Evolutionary conservation across 2,329 filamentous ascomycete genomes (phyloP), one percentile per base, ranked within the genome.

Genomic region (Harringtonia aguacate): DNA sequence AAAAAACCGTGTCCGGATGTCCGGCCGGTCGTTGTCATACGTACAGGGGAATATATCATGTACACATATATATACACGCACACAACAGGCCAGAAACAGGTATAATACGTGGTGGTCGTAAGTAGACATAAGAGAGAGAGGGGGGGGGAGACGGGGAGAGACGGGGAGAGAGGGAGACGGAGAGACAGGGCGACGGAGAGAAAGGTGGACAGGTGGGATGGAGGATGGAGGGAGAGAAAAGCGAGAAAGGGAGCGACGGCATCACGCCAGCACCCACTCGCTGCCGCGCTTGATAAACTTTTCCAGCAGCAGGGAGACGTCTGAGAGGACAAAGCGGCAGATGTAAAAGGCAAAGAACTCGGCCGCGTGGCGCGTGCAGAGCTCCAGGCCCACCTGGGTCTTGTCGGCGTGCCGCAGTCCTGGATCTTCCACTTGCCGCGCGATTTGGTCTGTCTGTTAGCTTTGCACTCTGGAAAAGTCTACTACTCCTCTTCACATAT

Each of bases 331-430:
- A 60, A 98, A 98, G 17, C 92, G 83, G 63, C 90, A 95, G 24
- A 98, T 75, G 61, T 92, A 97, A 63, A 98, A 95, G 15, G 84
- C 89, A 61, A 98, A 98, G 64, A 98, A 98, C 63, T 98, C 92
- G 29, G 90, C 86, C 8, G 90, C 92, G 61, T 95, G 90, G 34
- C 90, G 79, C 30, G 88, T 88, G 59, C 87, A 92, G 34, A 98
- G 75, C 64, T 98, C 92, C 29, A 98, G 76, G 10, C 92, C 92
- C 43, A 98, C 89, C 58, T 95, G 89, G 9, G 92, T 97, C 56
- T 87, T 88, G 54, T 89, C 90, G 17, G 87, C 88, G 63, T 92
- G 86, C 53, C 86, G 85, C 44, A 97, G 75, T 10, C 90, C 90
- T 7, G 90, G 90, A 58, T 97, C 90, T 59, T 95, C 90, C 38